Evolutionary conservation across 1,284 basidiomycete genomes (phyloP).

Genomic region (Cryptococcus sp.): DNA sequence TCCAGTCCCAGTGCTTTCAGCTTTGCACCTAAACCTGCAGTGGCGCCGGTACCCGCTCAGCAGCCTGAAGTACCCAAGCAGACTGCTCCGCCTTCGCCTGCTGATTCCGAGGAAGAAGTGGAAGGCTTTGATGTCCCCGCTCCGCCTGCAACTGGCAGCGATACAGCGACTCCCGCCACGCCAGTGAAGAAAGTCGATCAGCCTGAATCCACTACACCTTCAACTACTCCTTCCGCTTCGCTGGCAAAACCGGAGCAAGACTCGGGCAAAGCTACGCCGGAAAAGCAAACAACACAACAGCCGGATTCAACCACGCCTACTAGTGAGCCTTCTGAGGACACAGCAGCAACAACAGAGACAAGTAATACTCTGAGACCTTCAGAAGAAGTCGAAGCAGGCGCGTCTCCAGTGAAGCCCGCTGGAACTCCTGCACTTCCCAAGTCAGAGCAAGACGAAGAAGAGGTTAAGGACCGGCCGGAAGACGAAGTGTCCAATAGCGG

Average conservation of each 20-base stretch:
- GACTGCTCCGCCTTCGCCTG: background rate
- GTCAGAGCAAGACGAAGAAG: background rate
- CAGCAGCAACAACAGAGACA: background rate
- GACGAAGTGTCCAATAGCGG: constrained; percentile 12
- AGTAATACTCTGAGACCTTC: background rate
- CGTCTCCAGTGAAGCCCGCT: no score
- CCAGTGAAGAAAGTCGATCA: background rate
- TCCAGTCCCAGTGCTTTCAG: no score
- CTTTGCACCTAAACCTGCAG: no score
- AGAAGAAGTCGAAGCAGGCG: no score
- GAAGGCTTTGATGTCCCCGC: background rate
- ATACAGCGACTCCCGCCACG: background rate
- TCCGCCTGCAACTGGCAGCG: background rate
- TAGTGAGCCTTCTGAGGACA: constrained; percentile 3
- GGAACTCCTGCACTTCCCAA: no score
- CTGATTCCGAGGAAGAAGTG: background rate
- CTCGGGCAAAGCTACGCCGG: background rate
- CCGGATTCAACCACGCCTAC: constrained; percentile 2
- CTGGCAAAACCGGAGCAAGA: constrained; percentile 3
- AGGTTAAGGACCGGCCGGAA: background rate
- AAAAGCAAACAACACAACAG: no score
- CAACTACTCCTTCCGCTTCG: background rate
- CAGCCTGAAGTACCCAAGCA: background rate
- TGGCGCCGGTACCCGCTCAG: no score
- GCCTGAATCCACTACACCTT: background rate